phyloP scores from a whole-genome alignment of 2,329 filamentous ascomycete genomes.

The Colletotrichum costaricense region DNA sequence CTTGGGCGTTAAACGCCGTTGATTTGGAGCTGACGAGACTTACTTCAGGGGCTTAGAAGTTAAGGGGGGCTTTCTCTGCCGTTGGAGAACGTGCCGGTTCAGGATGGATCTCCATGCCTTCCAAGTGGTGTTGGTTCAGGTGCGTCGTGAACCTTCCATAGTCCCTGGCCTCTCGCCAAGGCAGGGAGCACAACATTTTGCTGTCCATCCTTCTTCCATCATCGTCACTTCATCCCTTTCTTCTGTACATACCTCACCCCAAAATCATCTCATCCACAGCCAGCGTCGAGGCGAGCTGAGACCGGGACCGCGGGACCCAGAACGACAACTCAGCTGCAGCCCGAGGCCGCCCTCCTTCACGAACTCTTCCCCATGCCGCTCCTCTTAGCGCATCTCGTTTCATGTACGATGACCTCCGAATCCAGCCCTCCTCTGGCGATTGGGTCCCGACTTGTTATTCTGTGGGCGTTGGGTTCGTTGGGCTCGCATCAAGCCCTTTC shows the following conservation, averaged over 20 bases:
- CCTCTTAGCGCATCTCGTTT: conserved; percentile 6
- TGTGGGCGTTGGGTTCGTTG: conserved; percentile 32
- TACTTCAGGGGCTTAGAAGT: too few relatives aligned
- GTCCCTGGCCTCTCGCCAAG: background rate
- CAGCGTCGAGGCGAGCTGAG: background rate
- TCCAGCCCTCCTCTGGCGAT: conserved; percentile 16
- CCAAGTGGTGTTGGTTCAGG: background rate
- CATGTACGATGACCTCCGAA: conserved; percentile 18
- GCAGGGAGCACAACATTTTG: background rate
- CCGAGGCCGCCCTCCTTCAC: conserved; percentile 26
- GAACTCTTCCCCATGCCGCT: conserved; percentile 2
- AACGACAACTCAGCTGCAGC: background rate
- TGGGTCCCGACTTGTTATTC: conserved; percentile 10
- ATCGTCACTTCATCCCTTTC: background rate
- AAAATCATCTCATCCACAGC: background rate
- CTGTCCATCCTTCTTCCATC: background rate
- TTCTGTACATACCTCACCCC: background rate
- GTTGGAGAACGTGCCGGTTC: background rate
- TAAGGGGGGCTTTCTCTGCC: background rate
- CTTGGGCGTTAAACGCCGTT: conserved; percentile 9
- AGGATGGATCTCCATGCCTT: background rate
- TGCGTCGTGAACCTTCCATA: background rate
- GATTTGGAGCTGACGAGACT: background rate
- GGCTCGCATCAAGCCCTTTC: conserved; percentile 18
- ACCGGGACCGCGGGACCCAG: background rate